Evolutionary conservation across 352 stramenopile species (phyloP), one percentile per base, ranked within the genome.

Genomic region (Phytophthora capsici): DNA sequence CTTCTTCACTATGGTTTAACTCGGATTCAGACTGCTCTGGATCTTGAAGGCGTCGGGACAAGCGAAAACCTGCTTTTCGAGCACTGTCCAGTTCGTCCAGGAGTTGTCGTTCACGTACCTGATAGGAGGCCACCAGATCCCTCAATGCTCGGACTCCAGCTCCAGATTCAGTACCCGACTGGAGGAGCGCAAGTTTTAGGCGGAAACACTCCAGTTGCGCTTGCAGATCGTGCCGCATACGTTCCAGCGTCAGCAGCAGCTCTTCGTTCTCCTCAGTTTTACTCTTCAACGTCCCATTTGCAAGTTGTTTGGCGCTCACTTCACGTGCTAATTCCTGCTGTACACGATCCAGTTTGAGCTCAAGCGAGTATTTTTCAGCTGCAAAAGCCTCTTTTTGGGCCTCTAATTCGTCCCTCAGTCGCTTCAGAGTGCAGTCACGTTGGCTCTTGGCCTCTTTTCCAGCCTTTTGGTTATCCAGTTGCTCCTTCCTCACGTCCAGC

Each of bases 201-300:
- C 79, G 77, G 40, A 78, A 83, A 5, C 70, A 56, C 13, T 88
- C 77, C 1, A 80, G 32, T 52, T 86, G 69, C 0, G 75, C 76
- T 56, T 88, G 74, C 19, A 67, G 43, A n/a, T 88, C 77, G 28
- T 80, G 69, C 2, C 65, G 47, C 4, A 77, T 49, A 2, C 76
- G 75, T 22, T 87, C 78, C 51, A 75, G 66, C 4, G 63, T 26
- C n/a, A 86, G 22, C 16, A 83, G 1, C 2, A 86, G 47, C 36
- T 89, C 77, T 60, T 89, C 77, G 9, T 71, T 76, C 32, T 89
- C 75, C 23, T 79, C 66, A 2, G 30, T 52, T 47, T 86, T 89
- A 7, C 51, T 46, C 47, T 78, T 72, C 58, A 75, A 74, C 1
- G 62, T 32, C 1, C 44, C 17, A 16, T 38, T 43, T 2, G 68